Conservation (phyloP, 306 rosid genomes). For the Fragaria iinumae region DNA sequence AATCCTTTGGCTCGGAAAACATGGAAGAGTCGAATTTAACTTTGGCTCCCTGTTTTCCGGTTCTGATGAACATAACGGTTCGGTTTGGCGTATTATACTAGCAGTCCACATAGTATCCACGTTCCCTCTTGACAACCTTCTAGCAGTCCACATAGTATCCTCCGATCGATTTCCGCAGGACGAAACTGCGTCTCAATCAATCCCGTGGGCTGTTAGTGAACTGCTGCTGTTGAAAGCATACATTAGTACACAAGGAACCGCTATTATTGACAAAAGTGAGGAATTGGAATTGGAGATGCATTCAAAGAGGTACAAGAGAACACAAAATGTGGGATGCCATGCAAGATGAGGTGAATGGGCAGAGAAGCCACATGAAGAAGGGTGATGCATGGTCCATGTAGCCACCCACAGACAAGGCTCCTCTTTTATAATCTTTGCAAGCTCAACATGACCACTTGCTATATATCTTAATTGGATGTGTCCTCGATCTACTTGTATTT, state of each 20-base stretch:
- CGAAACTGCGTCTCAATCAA: not conserved
- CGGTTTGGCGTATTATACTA: not conserved
- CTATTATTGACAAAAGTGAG: not conserved
- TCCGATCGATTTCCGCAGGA: not conserved
- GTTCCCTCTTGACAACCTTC: too few relatives aligned
- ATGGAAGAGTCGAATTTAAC: not conserved
- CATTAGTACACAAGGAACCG: not conserved
- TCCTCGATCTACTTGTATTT: not conserved
- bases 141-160: not conserved
- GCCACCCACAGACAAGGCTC: slow-evolving; percentile 12
- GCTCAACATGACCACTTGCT: not conserved
- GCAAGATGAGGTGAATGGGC: not conserved
- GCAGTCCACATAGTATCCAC: not conserved
- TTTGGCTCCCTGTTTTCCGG: not conserved
- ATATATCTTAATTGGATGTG: not conserved
- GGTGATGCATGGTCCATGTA: slow-evolving; percentile 7
- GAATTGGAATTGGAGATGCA: not conserved
- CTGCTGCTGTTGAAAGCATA: not conserved
- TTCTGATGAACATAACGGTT: not conserved
- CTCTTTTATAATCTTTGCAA: not conserved
- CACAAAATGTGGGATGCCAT: slow-evolving; percentile 1
- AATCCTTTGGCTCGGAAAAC: not conserved
- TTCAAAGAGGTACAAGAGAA: not conserved
- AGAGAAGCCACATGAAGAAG: slow-evolving; percentile 3
- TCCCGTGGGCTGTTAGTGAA: not conserved